phyloP scores from a whole-genome alignment of 441 rosid genomes.

The Rhodomyrtus psidioides region DNA sequence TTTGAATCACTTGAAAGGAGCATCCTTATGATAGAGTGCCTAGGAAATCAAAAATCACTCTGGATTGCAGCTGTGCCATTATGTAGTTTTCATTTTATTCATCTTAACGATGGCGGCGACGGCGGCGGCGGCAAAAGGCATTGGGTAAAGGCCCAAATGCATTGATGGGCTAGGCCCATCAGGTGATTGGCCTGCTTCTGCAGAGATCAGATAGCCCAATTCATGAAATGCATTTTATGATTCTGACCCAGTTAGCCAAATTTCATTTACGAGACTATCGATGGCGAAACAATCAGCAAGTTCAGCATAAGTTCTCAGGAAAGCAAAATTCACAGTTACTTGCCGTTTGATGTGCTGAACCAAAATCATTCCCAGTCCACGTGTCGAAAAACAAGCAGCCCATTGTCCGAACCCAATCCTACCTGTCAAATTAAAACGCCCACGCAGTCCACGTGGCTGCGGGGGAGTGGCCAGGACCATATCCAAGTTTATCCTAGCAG shows the following conservation, averaged over 20 bases:
- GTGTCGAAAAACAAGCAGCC: conserved; percentile 12
- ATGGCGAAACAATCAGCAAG: not conserved
- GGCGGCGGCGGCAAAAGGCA: not conserved
- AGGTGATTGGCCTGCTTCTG: not conserved
- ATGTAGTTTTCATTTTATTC: not conserved
- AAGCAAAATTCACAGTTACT: not conserved
- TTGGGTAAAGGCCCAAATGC: not conserved
- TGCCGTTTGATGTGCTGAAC: not conserved
- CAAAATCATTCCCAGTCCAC: conserved; percentile 12
- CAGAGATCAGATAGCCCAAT: not conserved
- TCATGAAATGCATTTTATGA: not conserved
- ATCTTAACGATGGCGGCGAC: not conserved
- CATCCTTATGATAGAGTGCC: not conserved
- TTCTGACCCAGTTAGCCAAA: not conserved
- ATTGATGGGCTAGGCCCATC: not conserved
- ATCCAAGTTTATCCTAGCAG: conserved; percentile 43
- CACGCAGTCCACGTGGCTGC: conserved; percentile 2
- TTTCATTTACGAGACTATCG: not conserved
- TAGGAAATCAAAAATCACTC: not conserved
- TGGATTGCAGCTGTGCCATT: not conserved
- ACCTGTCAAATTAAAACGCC: conserved; percentile 20
- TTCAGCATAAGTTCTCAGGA: not conserved
- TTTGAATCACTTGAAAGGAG: not conserved
- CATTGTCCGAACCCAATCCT: conserved; percentile 19
- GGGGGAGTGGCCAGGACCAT: conserved; percentile 20